Evolutionary conservation across 2,329 filamentous ascomycete species (phyloP).

Genomic region (Aspergillus quadricinctus): DNA sequence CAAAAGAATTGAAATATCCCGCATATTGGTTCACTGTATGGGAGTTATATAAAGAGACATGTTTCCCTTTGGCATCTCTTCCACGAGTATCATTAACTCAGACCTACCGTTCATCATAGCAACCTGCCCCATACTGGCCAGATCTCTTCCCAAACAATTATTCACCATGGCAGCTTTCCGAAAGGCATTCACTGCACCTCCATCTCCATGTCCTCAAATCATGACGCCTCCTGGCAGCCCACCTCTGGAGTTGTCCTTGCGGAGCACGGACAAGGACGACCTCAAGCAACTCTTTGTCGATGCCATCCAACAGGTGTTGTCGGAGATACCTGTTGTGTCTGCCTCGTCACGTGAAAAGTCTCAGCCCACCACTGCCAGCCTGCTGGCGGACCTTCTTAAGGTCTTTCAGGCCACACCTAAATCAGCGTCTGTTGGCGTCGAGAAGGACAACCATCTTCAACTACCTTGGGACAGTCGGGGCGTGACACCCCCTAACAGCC

Average conservation of each 20-base stretch:
- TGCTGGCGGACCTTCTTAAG: background rate
- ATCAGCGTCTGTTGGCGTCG: background rate
- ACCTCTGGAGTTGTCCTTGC: background rate
- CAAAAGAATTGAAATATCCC: too few species aligned
- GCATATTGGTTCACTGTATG: too few species aligned
- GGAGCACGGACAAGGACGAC: background rate
- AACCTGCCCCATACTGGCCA: too few species aligned
- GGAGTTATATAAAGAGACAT: too few species aligned
- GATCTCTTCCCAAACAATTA: too few species aligned
- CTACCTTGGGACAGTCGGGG: background rate
- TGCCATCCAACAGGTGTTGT: background rate
- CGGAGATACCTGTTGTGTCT: background rate
- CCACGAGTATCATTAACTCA: too few species aligned
- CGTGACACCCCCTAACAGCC: background rate
- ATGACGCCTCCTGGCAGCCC: background rate
- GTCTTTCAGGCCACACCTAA: background rate
- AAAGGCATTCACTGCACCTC: background rate
- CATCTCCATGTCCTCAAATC: background rate
- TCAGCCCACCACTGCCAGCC: background rate
- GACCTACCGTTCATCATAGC: too few species aligned
- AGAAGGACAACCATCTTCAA: background rate
- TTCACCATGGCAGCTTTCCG: background rate
- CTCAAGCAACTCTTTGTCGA: background rate
- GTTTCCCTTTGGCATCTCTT: too few species aligned
- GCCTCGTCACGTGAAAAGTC: background rate